Base-by-base conservation (phyloP, 148 eudicot genomes). In the Rhododendron williamsianum region DNA sequence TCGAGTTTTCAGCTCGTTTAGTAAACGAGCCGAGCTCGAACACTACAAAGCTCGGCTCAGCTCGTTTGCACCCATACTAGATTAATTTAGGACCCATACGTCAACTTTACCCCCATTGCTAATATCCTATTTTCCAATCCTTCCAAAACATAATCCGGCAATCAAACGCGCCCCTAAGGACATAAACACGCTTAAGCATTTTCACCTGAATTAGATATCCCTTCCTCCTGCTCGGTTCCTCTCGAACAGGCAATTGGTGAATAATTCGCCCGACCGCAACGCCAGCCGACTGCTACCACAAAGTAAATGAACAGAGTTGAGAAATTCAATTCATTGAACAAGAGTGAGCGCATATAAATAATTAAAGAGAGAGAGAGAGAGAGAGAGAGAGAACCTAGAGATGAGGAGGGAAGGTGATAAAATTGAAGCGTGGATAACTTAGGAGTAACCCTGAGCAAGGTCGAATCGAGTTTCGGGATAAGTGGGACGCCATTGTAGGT, bases 171-270 rank as follows among this genome's bases (percentile, higher is more conserved):
- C 16, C 30, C 33, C 4, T 9, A 67, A 0, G 38, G 76, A 71
- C 13, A 4, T 30, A 71, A 30, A 5, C 19, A 73, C n/a, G 63
- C 56, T 56, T 58, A 23, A 15, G n/a, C 65, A 80, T 38, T 41
- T 6, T 63, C 74, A 94, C 96, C 94, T 87, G 93, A 91, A 76
- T 84, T 52, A 52, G 92, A 92, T 51, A 89, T 72, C 83, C 82
- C 93, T 72, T 91, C 93, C 87, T 92, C 94, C 81, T 92, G 93
- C 82, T 91, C 91, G 25, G 90, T 89, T 58, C 87, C 87, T 85
- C 91, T 91, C 2, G 94, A 89, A 77, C 86, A 87, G 51, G 87
- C 86, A 45, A 90, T 46, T 9, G 81, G 82, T 30, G 90, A 77
- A n/a, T 71, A 76, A 81, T 54, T 79, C 78, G 43, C 72, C 51